phyloP scores from a whole-genome alignment of 805 yeast species.

The Zygoascus tannicola region DNA sequence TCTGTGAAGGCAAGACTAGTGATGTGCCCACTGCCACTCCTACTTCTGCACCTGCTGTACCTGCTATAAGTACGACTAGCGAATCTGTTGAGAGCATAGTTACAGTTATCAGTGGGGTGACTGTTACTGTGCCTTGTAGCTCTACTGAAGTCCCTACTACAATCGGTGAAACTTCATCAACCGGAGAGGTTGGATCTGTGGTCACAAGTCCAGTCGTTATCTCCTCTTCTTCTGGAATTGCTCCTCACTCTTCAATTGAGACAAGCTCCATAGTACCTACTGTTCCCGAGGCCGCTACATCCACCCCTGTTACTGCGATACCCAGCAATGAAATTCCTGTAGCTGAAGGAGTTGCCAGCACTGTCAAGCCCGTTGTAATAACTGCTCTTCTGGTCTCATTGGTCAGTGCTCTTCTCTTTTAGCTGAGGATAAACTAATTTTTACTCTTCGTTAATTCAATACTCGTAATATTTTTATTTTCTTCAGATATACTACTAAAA shows the following conservation, averaged over 20 bases:
- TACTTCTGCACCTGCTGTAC: neutral
- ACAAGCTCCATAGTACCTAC: neutral
- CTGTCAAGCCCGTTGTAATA: neutral
- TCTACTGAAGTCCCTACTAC: neutral
- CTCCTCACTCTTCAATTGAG: neutral
- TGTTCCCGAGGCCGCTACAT: neutral
- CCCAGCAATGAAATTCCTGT: no score
- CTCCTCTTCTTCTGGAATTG: neutral
- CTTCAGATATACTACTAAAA: no score
- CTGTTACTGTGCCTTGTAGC: slow-evolving; percentile 6
- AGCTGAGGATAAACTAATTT: no score
- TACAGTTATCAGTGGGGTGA: neutral
- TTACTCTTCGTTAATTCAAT: no score
- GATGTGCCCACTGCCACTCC: slow-evolving; percentile 4
- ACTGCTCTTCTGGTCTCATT: neutral
- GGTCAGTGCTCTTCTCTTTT: neutral
- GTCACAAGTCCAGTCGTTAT: neutral
- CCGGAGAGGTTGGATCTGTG: neutral
- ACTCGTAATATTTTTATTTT: no score
- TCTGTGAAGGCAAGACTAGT: neutral
- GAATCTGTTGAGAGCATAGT: neutral
- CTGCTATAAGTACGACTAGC: neutral
- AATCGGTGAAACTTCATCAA: neutral
- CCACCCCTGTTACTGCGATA: neutral
- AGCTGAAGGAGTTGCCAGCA: neutral